Evolutionary conservation across 345 rosid genomes (phyloP), one percentile per base, ranked within the genome.

Genomic region (Clarkia xantiana): DNA sequence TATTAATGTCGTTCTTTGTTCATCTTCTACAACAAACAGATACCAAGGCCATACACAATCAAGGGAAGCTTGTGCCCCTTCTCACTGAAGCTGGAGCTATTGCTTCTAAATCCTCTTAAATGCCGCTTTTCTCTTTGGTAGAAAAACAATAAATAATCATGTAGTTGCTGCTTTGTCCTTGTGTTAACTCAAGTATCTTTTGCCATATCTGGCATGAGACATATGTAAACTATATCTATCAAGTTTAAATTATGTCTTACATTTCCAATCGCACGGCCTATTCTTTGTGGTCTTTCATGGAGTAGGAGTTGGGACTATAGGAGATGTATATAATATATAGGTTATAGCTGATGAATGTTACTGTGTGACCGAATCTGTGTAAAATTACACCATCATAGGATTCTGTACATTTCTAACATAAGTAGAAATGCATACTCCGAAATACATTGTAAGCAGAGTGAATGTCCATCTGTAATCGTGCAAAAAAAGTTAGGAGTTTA

Each of bases 381-480:
- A 14, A 44, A 16, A 47, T 45, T 46, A 36, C 7, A 10, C 3
- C n/a, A 47, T n/a, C 41, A 11, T 75, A 86, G 96, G 94, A 84
- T 39, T 86, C 49, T 17, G 96, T 96, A 58, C 87, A 72, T 67
- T 80, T 22, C 81, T 61, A 38, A 22, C 5, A 22, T 2, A 22
- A 22, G 25, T 22, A 22, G 25, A 22, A 29, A n/a, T 29, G 5
- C 36, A 57, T 82, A 86, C 98, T 76, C 85, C 94, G 53, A 91
- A 91, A 65, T 86, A 91, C 54, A 84, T 55, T 25, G 90, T 84
- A 53, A 81, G 71, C 29, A 76, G 56, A n/a, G 80, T 67, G 63
- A 80, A 74, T 11, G 96, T 91, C 98, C 96, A 86, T 77, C 98
- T 91, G 81, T 56, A n/a, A 48, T 9, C 52, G 23, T 15, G n/a